Evolutionary conservation across 164 flowering plant species (phyloP), one percentile per base, ranked within the genome.

Genomic region (Berberis thunbergii): DNA sequence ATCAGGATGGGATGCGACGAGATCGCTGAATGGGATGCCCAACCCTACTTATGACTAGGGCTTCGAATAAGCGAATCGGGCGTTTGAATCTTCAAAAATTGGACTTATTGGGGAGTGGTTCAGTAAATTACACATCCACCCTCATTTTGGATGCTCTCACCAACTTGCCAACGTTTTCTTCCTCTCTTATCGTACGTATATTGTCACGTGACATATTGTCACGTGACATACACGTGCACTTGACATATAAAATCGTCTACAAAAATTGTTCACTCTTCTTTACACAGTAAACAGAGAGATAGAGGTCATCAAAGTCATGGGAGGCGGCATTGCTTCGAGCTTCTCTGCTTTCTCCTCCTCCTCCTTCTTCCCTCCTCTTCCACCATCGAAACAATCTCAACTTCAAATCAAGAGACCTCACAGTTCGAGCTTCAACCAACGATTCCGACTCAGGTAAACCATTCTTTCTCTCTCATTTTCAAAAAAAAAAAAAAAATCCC

Each of bases 341-440:
- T 26, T 26, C 26, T 26, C 26, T 26, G 26, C 26, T 26, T 0
- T 26, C 26, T 26, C 57, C 65, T 1, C 64, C 66, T 26, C 41
- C 77, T 61, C 41, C 64, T 57, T 13, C 65, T 2, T 61, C 64
- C 57, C 62, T 58, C 56, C 43, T 56, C 4, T 43, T 43, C 26
- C 42, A 10, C 54, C 71, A 67, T 68, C 65, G 62, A 43, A 72
- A n/a, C 57, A 59, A 62, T 45, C 73, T 74, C 60, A 75, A 62
- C 38, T 59, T 74, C 75, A 80, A 72, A 64, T 57, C 80, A 6
- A 63, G 67, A 8, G 69, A 45, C 12, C 58, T 79, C 69, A 67
- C 83, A 0, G 68, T 84, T 5, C 85, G 85, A 57, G 85, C 89
- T 61, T 69, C 83, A 7, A 13, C 72, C 6, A 59, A 43, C 49